Conservation (phyloP, 148 eudicot genomes). For the Rhododendron mucronatum region DNA sequence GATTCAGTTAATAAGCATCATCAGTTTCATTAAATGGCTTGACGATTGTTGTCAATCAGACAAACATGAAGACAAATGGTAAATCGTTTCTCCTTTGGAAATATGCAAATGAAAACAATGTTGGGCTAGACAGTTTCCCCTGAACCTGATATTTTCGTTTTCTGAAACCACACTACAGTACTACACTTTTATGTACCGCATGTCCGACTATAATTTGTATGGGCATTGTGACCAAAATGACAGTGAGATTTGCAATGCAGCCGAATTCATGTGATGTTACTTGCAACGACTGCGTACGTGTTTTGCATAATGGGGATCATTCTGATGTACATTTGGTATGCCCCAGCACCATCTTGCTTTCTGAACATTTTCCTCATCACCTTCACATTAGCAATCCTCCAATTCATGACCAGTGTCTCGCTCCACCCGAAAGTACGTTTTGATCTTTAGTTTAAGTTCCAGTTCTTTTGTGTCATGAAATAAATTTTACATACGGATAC, state of each 20-base stretch:
- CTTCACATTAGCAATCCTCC: conserved; percentile 69
- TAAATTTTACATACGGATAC: not conserved
- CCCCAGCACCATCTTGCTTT: conserved; percentile 64
- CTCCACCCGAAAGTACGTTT: conserved; percentile 65
- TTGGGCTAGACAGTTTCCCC: not conserved
- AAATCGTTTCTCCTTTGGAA: conserved; percentile 9
- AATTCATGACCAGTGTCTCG: conserved; percentile 78
- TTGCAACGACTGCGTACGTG: conserved; percentile 49
- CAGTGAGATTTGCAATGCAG: conserved; percentile 30
- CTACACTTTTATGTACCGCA: not conserved
- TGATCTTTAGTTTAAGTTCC: not conserved
- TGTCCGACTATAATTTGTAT: not conserved
- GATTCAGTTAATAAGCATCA: conserved; percentile 76
- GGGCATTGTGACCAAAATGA: not conserved
- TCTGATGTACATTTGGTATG: conserved; percentile 76
- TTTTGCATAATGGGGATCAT: conserved; percentile 61
- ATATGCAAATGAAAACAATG: not conserved
- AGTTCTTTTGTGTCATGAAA: not conserved
- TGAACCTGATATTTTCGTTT: not conserved
- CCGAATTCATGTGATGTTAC: conserved; percentile 45
- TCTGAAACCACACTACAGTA: not conserved
- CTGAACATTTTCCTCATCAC: conserved; percentile 76
- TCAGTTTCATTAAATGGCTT: conserved; percentile 76
- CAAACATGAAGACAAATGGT: conserved; percentile 65
- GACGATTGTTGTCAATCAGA: conserved; percentile 64